Evolutionary conservation across 1,284 basidiomycete genomes (phyloP), one percentile per base, ranked within the genome.

Genomic region (Trichosporon inkin): DNA sequence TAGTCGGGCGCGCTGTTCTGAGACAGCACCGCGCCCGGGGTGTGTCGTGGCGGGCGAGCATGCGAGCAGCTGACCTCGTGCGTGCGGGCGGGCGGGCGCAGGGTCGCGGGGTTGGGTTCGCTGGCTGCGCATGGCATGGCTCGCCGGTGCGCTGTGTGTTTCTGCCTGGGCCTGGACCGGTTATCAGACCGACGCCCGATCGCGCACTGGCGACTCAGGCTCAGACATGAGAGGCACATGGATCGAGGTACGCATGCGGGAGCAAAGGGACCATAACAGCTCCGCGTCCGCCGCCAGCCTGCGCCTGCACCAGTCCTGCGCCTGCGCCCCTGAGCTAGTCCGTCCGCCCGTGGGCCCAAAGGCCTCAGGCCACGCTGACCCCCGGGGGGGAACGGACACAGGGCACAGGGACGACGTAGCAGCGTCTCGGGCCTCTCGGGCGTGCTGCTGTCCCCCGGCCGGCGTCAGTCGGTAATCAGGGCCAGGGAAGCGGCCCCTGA

Each of bases 181-280:
- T 16, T 49, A 49, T 49, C 44, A 49, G 22, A 20, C 28, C 28
- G 28, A 32, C 28, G 28, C 28, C 28, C 28, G 28, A 32, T 32
- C 28, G 28, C 4, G 28, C 28, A 32, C 28, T 4, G 28, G 28
- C 28, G 24, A 49, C 28, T 24, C 24, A 49, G 44, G 44, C 24
- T 32, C 44, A 10, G 14, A 22, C 22, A 32, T 22, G 14, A 49
- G 14, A 49, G 44, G 44, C 44, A 49, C 44, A 49, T 49, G 44
- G 44, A 49, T 28, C 22, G 7, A 49, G 28, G 28, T 32, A 32
- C 28, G 28, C 28, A 32, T 32, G 28, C 44, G 44, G 44, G 44
- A 49, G 14, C 44, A 49, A 49, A 49, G 44, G 44, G 44, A 49
- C 22, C 44, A 49, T 28, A 49, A 32, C 44, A 49, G 44, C 44